Percentiles rank a stretch among this genome's conserved stretches.
phyloP scores from a whole-genome alignment of 2,329 filamentous ascomycete species.

The Tolypocladium cylindrosporum region DNA sequence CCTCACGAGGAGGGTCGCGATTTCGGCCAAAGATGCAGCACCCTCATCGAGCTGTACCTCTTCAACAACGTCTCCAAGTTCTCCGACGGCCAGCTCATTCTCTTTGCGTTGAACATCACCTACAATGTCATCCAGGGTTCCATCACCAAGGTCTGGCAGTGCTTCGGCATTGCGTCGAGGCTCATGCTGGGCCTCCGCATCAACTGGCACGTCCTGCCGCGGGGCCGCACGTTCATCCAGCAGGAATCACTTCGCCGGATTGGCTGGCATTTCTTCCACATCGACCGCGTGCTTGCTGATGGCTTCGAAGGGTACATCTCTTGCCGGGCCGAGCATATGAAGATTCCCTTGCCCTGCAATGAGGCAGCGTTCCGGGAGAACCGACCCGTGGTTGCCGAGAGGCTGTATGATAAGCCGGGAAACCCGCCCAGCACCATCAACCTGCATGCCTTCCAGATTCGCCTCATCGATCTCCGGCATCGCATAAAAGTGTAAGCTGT shows the following conservation, averaged over 20 bases:
- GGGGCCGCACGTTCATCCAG: conserved; percentile 19
- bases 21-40: conserved; percentile 26
- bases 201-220: conserved; percentile 25
- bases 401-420: conserved; percentile 18
- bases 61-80: conserved; percentile 29
- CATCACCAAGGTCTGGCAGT: conserved; percentile 30
- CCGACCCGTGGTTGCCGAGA: conserved; percentile 18
- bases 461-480: conserved; percentile 25
- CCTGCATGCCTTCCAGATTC: conserved; percentile 23
- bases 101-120: conserved; percentile 23
- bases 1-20: conserved; percentile 20
- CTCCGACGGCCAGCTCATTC: conserved; percentile 20
- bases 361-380: conserved; percentile 22
- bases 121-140: conserved; percentile 26
- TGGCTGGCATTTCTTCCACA: conserved; percentile 27
- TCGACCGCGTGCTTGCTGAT: conserved; percentile 27
- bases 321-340: conserved; percentile 26
- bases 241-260: conserved; percentile 26
- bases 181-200: conserved; percentile 27
- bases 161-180: conserved; percentile 24
- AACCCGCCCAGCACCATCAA: conserved; percentile 15
- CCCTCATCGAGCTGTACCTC: conserved; percentile 28
- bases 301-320: conserved; percentile 30
- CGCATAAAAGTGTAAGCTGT: conserved; percentile 23
- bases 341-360: conserved; percentile 24